Evolutionary conservation across 1,284 basidiomycete genomes (phyloP).

Genomic region (Apiotrichum veenhuisii): DNA sequence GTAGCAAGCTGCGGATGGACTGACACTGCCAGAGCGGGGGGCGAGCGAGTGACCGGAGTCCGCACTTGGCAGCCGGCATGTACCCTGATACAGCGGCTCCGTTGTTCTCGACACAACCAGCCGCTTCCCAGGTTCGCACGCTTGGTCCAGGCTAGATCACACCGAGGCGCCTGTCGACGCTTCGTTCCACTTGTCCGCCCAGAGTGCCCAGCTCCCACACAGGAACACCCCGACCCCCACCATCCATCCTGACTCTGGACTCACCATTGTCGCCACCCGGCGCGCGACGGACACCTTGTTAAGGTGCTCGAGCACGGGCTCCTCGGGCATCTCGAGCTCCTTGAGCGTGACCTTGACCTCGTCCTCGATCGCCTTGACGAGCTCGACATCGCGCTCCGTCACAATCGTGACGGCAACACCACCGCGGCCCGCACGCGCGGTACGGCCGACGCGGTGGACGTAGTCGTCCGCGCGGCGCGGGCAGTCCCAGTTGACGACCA

Average conservation of each 20-base stretch:
- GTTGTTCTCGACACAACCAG: too few relatives aligned
- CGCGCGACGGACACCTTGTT: slow-evolving; percentile 89
- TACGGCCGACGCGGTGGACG: slow-evolving; percentile 65
- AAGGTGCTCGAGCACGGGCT: slow-evolving; percentile 75
- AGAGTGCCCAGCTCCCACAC: background rate
- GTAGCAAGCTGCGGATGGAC: too few relatives aligned
- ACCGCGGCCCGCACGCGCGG: slow-evolving; percentile 85
- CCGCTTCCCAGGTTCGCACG: too few relatives aligned
- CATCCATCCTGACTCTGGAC: too few relatives aligned
- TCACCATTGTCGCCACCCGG: slow-evolving; percentile 86
- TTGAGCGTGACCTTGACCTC: slow-evolving; percentile 61
- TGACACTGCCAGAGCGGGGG: too few relatives aligned
- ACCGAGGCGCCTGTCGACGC: too few relatives aligned
- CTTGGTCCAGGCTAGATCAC: too few relatives aligned
- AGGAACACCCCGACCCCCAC: too few relatives aligned
- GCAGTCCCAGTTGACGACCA: slow-evolving; percentile 98
- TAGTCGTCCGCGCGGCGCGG: slow-evolving; percentile 59
- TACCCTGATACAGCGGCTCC: too few relatives aligned
- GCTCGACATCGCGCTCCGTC: slow-evolving; percentile 86
- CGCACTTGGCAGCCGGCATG: too few relatives aligned
- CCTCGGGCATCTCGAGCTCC: slow-evolving; percentile 73
- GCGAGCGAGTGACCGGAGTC: too few relatives aligned
- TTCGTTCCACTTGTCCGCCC: background rate
- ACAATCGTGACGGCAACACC: slow-evolving; percentile 92
- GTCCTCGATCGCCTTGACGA: slow-evolving; percentile 76